Evolutionary conservation across 495 filamentous ascomycete genomes (phyloP).

Genomic region (Penicillium atrosanguineum): DNA sequence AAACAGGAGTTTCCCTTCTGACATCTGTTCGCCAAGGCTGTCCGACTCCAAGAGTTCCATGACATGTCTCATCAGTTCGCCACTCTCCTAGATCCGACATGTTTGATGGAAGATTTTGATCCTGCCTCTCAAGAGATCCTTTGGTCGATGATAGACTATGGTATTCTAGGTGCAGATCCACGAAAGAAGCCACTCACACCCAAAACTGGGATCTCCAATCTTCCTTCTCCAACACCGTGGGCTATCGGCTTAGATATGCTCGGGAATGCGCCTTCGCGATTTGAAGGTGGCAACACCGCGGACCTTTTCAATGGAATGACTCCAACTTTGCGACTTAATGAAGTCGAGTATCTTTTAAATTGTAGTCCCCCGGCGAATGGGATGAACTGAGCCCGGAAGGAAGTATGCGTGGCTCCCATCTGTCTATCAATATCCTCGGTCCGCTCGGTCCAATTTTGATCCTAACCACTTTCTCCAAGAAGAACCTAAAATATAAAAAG

Average conservation of each 20-base stretch:
- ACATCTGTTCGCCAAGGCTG: constrained; percentile 2
- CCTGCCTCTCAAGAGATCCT: constrained; percentile 9
- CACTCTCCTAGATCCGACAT: constrained; percentile 17
- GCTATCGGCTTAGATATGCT: constrained; percentile 10
- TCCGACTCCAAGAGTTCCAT: constrained; percentile 26
- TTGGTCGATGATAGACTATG: constrained; percentile 30
- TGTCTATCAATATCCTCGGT: constrained; percentile 3
- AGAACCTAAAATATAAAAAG: background rate
- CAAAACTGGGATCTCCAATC: background rate
- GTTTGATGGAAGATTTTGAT: constrained; percentile 17
- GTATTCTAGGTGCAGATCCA: constrained; percentile 12
- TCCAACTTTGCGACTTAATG: constrained; percentile 17
- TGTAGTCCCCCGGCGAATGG: constrained; percentile 9
- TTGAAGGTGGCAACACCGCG: background rate
- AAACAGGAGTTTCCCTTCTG: background rate
- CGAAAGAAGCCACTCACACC: constrained; percentile 5
- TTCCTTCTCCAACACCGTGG: constrained; percentile 16
- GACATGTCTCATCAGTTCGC: constrained; percentile 12
- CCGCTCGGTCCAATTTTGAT: constrained; percentile 13
- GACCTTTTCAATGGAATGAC: constrained; percentile 11
- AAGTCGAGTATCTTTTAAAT: constrained; percentile 20
- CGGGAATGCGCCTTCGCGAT: background rate
- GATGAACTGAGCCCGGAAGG: background rate
- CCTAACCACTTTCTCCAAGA: background rate
- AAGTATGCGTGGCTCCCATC: background rate